A percentile compares a stretch with the other conserved stretches of the same genome.
Conservation (phyloP, 2,329 filamentous ascomycete genomes). For the Orbilia quercus region DNA sequence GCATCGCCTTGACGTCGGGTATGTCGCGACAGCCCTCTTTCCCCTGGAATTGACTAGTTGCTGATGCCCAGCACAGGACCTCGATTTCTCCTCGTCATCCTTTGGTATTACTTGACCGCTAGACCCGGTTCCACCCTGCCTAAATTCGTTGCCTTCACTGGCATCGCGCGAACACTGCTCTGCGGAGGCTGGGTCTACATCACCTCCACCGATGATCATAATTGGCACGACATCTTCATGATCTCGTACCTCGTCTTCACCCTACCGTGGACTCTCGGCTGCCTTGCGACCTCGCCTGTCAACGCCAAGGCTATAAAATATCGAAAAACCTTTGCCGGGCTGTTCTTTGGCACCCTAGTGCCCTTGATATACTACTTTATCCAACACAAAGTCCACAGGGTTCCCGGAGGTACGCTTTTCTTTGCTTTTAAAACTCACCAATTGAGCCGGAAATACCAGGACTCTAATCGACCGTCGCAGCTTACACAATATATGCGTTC, state of each 20-base stretch:
- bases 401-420: conserved; percentile 80
- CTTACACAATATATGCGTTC: conserved; percentile 96
- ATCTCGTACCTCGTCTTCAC: conserved; percentile 96
- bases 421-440: background rate
- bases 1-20: conserved; percentile 95
- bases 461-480: conserved; percentile 66
- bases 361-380: conserved; percentile 97
- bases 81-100: conserved; percentile 85
- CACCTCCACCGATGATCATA: conserved; percentile 96
- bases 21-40: conserved; percentile 60
- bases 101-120: conserved; percentile 91
- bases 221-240: conserved; percentile 99
- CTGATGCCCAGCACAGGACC: conserved; percentile 71
- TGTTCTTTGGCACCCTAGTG: conserved; percentile 90
- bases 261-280: conserved; percentile 93
- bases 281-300: conserved; percentile 84
- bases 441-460: background rate
- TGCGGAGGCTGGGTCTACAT: conserved; percentile 99
- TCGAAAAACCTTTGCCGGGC: conserved; percentile 81
- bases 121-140: conserved; percentile 79
- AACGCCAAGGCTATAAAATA: conserved; percentile 87
- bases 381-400: conserved; percentile 95
- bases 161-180: conserved; percentile 87
- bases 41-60: conserved; percentile 14
- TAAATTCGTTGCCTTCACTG: conserved; percentile 81